Evolutionary conservation across 2,329 filamentous ascomycete species (phyloP).

Genomic region (Apiospora sp.): DNA sequence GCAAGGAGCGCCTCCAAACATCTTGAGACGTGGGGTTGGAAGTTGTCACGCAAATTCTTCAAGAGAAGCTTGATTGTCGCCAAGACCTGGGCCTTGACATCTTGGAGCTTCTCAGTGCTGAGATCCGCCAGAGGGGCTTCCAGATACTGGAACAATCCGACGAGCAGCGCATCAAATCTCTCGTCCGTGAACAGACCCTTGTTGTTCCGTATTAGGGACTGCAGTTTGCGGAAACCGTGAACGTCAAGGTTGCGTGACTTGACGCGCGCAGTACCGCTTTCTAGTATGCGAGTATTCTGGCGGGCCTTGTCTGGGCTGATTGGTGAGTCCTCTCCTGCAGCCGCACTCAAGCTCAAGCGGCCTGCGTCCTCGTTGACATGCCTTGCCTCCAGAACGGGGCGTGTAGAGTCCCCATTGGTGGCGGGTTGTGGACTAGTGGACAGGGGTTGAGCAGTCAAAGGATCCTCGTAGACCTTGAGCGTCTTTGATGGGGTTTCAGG

Average conservation of each 20-base stretch:
- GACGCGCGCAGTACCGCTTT: constrained; percentile 78
- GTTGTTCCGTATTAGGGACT: constrained; percentile 75
- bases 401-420: constrained; percentile 44
- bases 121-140: constrained; percentile 65
- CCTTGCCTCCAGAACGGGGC: constrained; percentile 65
- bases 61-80: constrained; percentile 78
- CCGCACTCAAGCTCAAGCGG: constrained; percentile 38
- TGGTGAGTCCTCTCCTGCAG: constrained; percentile 12
- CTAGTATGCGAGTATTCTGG: constrained; percentile 69
- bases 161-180: constrained; percentile 72
- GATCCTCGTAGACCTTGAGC: constrained; percentile 70
- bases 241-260: constrained; percentile 77
- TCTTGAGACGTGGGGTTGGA: constrained; percentile 71
- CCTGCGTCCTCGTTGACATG: constrained; percentile 65
- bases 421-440: constrained; percentile 55
- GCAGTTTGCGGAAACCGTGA: constrained; percentile 81
- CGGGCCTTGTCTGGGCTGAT: constrained; percentile 58
- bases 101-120: constrained; percentile 70
- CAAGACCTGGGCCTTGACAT: constrained; percentile 77
- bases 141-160: constrained; percentile 76
- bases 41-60: constrained; percentile 70
- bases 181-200: constrained; percentile 70
- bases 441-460: constrained; percentile 55
- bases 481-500: constrained; percentile 44
- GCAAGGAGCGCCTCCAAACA: constrained; percentile 73